Evolutionary conservation across 257 asterid genomes (phyloP).

Genomic region (Solanum chaucha): DNA sequence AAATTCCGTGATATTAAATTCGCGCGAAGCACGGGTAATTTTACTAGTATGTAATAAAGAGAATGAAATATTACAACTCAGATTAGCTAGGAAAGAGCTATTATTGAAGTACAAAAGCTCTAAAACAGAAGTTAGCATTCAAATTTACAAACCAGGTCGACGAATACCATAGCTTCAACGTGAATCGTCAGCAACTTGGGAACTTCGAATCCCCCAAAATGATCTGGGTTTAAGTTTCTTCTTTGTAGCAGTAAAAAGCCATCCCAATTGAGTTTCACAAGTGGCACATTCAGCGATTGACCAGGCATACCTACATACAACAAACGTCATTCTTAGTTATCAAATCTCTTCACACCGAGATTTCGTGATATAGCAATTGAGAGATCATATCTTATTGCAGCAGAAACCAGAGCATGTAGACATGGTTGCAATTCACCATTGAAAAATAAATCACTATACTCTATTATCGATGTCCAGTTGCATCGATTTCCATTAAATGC

Average conservation of each 20-base stretch:
- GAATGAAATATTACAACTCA: background rate
- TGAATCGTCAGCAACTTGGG: slow-evolving; percentile 61
- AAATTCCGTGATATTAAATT: no score
- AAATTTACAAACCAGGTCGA: background rate
- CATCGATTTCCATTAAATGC: background rate
- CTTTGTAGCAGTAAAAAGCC: slow-evolving; percentile 72
- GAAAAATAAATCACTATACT: background rate
- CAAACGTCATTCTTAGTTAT: background rate
- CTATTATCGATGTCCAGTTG: background rate
- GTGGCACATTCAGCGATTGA: slow-evolving; percentile 67
- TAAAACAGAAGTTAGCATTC: background rate
- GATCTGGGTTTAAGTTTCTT: slow-evolving; percentile 61
- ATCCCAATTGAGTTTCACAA: slow-evolving; percentile 81
- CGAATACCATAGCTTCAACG: slow-evolving; percentile 2
- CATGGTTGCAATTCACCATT: background rate
- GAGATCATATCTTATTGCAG: background rate
- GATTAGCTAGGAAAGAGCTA: background rate
- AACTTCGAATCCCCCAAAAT: slow-evolving; percentile 89
- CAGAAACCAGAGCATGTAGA: background rate
- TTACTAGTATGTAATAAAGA: background rate
- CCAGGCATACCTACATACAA: slow-evolving; percentile 89
- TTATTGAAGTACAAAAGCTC: background rate
- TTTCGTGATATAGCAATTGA: background rate
- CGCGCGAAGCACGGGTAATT: no score
- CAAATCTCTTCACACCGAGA: background rate